Evolutionary conservation across 306 rosid genomes (phyloP).

Genomic region (Sicyos baderoa): DNA sequence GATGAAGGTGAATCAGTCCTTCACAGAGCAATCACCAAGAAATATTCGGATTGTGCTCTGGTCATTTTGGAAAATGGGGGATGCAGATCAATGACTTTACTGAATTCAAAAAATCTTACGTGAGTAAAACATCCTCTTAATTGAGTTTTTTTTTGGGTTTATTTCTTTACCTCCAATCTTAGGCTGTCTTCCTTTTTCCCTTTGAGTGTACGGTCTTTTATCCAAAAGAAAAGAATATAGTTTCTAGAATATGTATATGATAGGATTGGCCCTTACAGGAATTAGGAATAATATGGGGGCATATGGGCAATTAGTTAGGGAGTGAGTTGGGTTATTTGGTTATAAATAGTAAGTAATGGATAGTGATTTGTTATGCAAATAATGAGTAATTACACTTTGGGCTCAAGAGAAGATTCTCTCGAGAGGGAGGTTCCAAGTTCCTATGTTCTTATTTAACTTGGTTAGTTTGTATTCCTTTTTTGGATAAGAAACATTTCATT

Average conservation of each 20-base stretch:
- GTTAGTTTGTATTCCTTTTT: no score
- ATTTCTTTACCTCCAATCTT: neutral
- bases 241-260: neutral
- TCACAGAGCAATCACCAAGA: constrained; percentile 87
- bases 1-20: constrained; percentile 97
- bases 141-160: neutral
- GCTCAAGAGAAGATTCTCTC: no score
- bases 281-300: no score
- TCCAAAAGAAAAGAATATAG: neutral
- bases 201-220: neutral
- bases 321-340: no score
- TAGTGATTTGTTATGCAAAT: no score
- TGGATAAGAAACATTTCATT: no score
- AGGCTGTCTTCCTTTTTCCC: neutral
- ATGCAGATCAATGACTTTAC: constrained; percentile 74
- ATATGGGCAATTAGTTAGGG: no score
- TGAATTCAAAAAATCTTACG: constrained; percentile 78
- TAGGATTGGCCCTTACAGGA: no score
- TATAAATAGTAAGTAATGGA: no score
- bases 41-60: constrained; percentile 88
- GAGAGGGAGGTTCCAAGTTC: no score
- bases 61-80: constrained; percentile 95
- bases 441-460: no score
- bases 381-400: no score
- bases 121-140: constrained; percentile 32